Conservation (phyloP, 805 yeast species). For the Wickerhamiella spandovensis region DNA sequence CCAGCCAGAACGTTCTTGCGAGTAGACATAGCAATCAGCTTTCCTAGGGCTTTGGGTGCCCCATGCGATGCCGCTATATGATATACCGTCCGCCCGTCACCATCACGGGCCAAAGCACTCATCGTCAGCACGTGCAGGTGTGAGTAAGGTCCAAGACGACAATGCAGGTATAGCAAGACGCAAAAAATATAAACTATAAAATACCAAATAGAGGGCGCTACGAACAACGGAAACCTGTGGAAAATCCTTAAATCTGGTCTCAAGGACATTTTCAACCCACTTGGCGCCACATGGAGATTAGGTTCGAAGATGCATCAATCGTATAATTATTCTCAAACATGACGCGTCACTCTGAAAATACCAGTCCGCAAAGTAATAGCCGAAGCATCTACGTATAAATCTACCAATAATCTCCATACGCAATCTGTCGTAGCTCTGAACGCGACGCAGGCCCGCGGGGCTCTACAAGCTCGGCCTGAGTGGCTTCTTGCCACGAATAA, state of each 20-base stretch:
- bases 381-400: too few species aligned
- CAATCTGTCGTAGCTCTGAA: not conserved
- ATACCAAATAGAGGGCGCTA: too few species aligned
- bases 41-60: conserved; percentile 5
- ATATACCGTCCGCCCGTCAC: conserved; percentile 13
- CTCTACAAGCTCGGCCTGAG: not conserved
- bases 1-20: conserved; percentile 8
- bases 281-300: too few species aligned
- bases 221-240: too few species aligned
- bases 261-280: too few species aligned
- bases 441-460: not conserved
- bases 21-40: conserved; percentile 7
- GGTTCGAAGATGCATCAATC: too few species aligned
- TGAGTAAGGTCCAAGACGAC: conserved; percentile 1
- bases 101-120: conserved; percentile 4
- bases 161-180: conserved; percentile 6
- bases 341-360: too few species aligned
- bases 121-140: not conserved
- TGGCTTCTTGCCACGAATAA: not conserved
- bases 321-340: too few species aligned
- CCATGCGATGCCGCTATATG: conserved; percentile 18
- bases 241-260: too few species aligned
- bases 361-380: too few species aligned
- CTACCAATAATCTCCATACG: not conserved
- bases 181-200: too few species aligned